Base-by-base conservation (phyloP, 257 asterid species). In the Echium plantagineum region DNA sequence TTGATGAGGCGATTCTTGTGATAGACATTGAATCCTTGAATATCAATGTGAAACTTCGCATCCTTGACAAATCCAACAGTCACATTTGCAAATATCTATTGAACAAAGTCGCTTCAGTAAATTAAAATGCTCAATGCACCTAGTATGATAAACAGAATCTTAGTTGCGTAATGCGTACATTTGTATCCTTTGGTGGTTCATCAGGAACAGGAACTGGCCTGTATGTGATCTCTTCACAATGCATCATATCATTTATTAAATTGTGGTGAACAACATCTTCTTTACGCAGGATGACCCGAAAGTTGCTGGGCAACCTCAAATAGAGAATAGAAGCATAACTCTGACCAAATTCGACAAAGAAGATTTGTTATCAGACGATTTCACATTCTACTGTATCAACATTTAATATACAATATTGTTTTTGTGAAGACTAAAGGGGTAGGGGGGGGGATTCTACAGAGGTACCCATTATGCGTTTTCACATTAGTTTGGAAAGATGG, bases 21-120 rank as follows among this genome's bases (percentile, higher is more conserved):
- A 68, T 86, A 86, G 12, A 86, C 86, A 18, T 89, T 89, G 82
- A 86, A 89, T 9, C 97, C 95, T 73, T 89, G 97, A 65, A 89
- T 67, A 66, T 89, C 97, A 48, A 89, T 74, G 56, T 86, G 97
- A 62, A 71, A 69, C 7, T 28, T 28, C 48, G 97, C 97, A 68
- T 90, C 94, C 66, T 81, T 83, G 47, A 83, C 80, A 66, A 86
- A 87, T 16, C 97, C 97, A 57, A 86, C 63, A n/a, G 71, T 78
- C 62, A 77, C 83, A 17, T 38, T 63, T 0, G 94, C 93, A 31
- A 57, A 18, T 79, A 74, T 65, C 89, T 86, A 30, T n/a, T n/a
- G n/a, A 13, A 28, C 12, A 48, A 31, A 19, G 48, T n/a, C 26
- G 56, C 19, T 9, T 18, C 52, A 21, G n/a, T n/a, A n/a, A 46